Evolutionary conservation across 306 rosid genomes (phyloP), one percentile per base, ranked within the genome.

Genomic region (Malus asiatica): DNA sequence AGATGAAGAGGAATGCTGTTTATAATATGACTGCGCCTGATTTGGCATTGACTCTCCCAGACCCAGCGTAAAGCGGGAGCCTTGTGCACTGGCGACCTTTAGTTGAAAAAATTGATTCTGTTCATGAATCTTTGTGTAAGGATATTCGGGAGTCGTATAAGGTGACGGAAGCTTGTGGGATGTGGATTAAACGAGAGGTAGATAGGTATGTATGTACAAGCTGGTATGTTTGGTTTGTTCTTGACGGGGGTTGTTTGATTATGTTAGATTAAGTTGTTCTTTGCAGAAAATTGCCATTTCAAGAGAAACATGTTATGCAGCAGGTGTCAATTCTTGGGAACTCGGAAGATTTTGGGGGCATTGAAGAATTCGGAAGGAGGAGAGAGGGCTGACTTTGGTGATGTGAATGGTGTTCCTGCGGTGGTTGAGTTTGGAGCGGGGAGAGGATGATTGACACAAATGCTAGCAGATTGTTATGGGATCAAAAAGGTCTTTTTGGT

Each of bases 371-470:
- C 81, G 76, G 70, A 46, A 33, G 83, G 67, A 64, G 74, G 68
- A 40, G 82, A 80, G 74, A 65, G 67, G 22, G 72, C 52, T 3
- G 80, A 67, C n/a, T 78, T 72, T 63, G 59, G 67, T 66, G 72
- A 77, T 66, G 87, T 75, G 12, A 82, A 70, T 58, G 69, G 62
- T 61, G 84, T 76, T 29, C 86, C 96, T 63, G 86, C 97, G 1
- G 97, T 95, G 80, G 79, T 95, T 82, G 99, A 95, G 83, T 95
- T 95, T 82, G 97, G 99, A 77, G 99, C 96, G 1, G 99, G 99
- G 51, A 92, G 97, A 84, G 99, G 97, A 63, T 92, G 90, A 82
- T 83, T 95, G 86, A 90, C 97, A 33, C 97, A 92, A 81, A 86
- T 95, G 92, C 90, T 95, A 73, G 99, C 97, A 45, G 99, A 92